These are phyloP conservation scores for Tricholoma flavovirens DNA, from an alignment of 768 basidiomycete species.

Conservation along the genomic window DNA sequence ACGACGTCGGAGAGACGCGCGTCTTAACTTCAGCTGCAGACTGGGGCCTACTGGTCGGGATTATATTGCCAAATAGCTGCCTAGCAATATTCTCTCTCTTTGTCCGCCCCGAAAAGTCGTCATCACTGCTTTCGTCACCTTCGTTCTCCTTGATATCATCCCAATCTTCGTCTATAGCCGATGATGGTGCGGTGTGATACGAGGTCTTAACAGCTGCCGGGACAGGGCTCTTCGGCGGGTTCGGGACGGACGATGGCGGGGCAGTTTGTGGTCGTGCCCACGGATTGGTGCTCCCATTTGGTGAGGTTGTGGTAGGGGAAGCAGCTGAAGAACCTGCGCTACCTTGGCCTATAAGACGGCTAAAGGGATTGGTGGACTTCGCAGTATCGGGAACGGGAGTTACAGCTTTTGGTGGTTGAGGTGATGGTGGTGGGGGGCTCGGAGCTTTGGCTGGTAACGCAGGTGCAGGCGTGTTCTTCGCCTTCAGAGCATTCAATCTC, in stretches of 20 bases:
- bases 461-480: slow-evolving; percentile 27
- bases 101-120: slow-evolving; percentile 64
- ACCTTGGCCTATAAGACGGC: slow-evolving; percentile 52
- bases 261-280: slow-evolving; percentile 41
- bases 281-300: slow-evolving; percentile 60
- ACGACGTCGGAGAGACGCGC: slow-evolving; percentile 43
- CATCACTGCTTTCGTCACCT: slow-evolving; percentile 68
- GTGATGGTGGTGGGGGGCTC: slow-evolving; percentile 29
- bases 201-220: slow-evolving; percentile 30
- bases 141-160: slow-evolving; percentile 73
- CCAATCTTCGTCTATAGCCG: slow-evolving; percentile 69
- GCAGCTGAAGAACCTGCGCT: slow-evolving; percentile 27
- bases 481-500: slow-evolving; percentile 33
- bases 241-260: slow-evolving; percentile 28
- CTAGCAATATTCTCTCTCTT: slow-evolving; percentile 69
- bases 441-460: slow-evolving; percentile 24
- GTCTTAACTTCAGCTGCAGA: slow-evolving; percentile 43
- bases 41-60: slow-evolving; percentile 52
- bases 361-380: slow-evolving; percentile 79
- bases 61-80: slow-evolving; percentile 68
- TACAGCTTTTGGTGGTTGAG: slow-evolving; percentile 23
- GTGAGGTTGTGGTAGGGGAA: slow-evolving; percentile 26
- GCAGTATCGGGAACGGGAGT: slow-evolving; percentile 29
- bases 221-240: slow-evolving; percentile 46
- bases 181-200: slow-evolving; percentile 58